Conservation (phyloP, 179 eudicot genomes). For the Patellifolia procumbens region DNA sequence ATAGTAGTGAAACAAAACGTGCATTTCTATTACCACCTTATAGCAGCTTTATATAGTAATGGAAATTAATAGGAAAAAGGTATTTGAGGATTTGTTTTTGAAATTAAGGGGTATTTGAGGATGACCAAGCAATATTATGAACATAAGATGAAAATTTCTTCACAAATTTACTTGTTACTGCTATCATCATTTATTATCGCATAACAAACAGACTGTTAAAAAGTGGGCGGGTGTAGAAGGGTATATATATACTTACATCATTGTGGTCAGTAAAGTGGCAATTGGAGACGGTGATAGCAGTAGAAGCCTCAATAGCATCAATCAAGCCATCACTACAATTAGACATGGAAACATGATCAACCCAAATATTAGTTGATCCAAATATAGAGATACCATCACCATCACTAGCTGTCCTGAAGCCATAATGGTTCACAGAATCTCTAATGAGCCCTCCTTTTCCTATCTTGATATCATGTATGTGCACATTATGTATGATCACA, state of each 20-base stretch:
- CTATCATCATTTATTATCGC: too few species aligned
- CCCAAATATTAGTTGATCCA: constrained; percentile 54
- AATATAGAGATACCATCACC: constrained; percentile 55
- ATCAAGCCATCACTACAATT: constrained; percentile 54
- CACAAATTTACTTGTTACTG: too few species aligned
- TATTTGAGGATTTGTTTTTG: too few species aligned
- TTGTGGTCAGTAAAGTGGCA: constrained; percentile 54
- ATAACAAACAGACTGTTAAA: too few species aligned
- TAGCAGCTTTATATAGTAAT: too few species aligned
- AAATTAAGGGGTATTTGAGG: too few species aligned
- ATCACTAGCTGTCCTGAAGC: constrained; percentile 42
- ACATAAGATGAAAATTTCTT: too few species aligned
- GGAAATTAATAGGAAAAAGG: too few species aligned
- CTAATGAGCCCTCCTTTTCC: constrained; percentile 50
- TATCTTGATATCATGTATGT: constrained; percentile 44
- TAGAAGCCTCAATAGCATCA: constrained; percentile 48
- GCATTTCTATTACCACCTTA: too few species aligned
- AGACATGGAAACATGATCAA: constrained; percentile 57
- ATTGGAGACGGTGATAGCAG: constrained; percentile 59
- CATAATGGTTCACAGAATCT: constrained; percentile 43
- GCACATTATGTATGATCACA: constrained; percentile 46
- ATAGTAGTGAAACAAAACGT: too few species aligned
- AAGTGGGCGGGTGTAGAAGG: too few species aligned
- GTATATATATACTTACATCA: constrained; percentile 31
- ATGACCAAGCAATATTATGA: too few species aligned